Evolutionary conservation across 2,329 filamentous ascomycete genomes (phyloP).

Genomic region (Orbilia ellipsospora): DNA sequence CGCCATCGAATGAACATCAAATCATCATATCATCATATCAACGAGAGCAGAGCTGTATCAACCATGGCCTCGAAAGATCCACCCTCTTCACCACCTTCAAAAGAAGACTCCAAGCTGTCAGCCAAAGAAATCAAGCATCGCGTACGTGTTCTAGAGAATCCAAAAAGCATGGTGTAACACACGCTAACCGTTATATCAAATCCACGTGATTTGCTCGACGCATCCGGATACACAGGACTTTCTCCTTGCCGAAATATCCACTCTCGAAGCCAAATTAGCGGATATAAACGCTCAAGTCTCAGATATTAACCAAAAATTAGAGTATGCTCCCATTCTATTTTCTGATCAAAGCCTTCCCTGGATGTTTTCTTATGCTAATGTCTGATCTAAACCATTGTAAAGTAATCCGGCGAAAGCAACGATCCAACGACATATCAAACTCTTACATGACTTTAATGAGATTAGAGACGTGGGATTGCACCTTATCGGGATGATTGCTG

Average conservation of each 20-base stretch:
- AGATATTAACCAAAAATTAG: conserved; percentile 60
- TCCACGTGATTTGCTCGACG: too few species aligned
- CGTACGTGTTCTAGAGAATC: conserved; percentile 13
- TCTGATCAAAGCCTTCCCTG: not conserved
- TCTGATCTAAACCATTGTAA: conserved; percentile 45
- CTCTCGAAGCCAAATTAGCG: conserved; percentile 64
- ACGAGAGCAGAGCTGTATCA: not conserved
- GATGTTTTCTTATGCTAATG: not conserved
- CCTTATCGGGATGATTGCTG: conserved; percentile 74
- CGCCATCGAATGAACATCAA: not conserved
- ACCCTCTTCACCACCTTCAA: conserved; percentile 1
- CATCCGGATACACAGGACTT: conserved; percentile 57
- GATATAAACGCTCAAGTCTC: conserved; percentile 62
- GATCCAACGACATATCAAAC: conserved; percentile 72
- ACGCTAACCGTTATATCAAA: too few species aligned
- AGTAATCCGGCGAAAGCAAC: conserved; percentile 65
- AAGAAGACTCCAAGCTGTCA: conserved; percentile 15
- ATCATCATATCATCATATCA: not conserved
- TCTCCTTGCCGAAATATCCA: conserved; percentile 66
- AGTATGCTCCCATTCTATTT: conserved; percentile 55
- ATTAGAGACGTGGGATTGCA: conserved; percentile 76
- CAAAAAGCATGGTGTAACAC: too few species aligned
- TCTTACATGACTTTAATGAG: conserved; percentile 77
- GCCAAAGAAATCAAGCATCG: conserved; percentile 41
- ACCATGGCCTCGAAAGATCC: conserved; percentile 36